Evolutionary conservation across 306 rosid genomes (phyloP).

Genomic region (Psophocarpus tetragonolobus): DNA sequence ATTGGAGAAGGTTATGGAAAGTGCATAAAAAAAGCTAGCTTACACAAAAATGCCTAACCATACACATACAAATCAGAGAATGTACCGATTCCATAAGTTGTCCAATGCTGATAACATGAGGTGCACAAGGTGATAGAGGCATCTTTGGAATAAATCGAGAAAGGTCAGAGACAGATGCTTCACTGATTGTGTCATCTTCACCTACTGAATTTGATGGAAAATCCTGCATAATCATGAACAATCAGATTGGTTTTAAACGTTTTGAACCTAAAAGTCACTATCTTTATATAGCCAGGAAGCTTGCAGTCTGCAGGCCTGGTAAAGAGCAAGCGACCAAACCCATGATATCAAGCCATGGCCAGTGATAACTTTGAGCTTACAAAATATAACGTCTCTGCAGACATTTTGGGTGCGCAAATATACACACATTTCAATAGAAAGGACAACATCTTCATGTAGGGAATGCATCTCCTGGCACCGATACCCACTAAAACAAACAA

Average conservation of each 20-base stretch:
- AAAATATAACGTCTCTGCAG: not conserved
- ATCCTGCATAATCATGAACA: slow-evolving; percentile 53
- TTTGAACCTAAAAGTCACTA: not conserved
- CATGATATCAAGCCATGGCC: not conserved
- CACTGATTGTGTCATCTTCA: slow-evolving; percentile 81
- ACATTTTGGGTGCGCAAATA: not conserved
- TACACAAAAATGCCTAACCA: not conserved
- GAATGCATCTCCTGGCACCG: not conserved
- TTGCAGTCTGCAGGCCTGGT: not conserved
- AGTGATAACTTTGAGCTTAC: not conserved
- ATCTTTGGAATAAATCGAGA: slow-evolving; percentile 71
- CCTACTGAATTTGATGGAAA: slow-evolving; percentile 55
- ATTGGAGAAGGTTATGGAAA: no score
- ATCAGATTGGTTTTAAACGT: not conserved
- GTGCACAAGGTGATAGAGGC: slow-evolving; percentile 56
- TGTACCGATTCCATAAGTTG: slow-evolving; percentile 92
- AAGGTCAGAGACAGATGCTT: slow-evolving; percentile 77
- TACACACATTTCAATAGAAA: not conserved
- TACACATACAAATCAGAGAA: not conserved
- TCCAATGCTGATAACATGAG: slow-evolving; percentile 83
- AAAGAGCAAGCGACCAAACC: not conserved
- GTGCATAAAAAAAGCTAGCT: not conserved
- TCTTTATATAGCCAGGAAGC: not conserved
- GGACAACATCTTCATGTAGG: not conserved
- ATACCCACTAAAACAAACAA: not conserved